These are phyloP conservation scores for Lodderomyces elongisporus DNA, from an alignment of 1,139 yeast species.

Conservation along the genomic window DNA sequence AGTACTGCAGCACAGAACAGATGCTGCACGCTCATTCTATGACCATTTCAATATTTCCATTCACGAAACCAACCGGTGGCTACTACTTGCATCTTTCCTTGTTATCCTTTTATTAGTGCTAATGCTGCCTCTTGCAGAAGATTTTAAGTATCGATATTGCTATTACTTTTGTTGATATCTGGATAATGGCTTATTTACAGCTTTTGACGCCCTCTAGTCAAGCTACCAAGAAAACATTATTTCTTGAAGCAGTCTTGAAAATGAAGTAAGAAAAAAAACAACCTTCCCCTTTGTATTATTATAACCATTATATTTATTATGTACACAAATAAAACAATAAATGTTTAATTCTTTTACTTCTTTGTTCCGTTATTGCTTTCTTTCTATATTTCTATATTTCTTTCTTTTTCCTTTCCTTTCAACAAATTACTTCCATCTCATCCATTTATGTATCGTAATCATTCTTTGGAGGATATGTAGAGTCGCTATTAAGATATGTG, in stretches of 20 bases:
- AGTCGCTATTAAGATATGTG: conserved; percentile 80
- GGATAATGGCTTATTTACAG: no score
- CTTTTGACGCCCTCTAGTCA: no score
- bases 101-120: conserved; percentile 12
- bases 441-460: conserved; percentile 74
- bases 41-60: no score
- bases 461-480: conserved; percentile 77
- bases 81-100: conserved; percentile 2
- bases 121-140: conserved; percentile 22
- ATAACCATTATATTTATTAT: conserved; percentile 2
- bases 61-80: no score
- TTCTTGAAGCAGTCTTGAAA: no score
- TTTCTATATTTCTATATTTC: neutral
- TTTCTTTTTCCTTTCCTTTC: neutral
- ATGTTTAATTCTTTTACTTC: no score
- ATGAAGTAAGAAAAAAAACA: no score
- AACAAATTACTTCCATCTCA: neutral
- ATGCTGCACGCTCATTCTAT: no score
- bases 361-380: neutral
- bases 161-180: conserved; percentile 31
- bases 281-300: conserved; percentile 1
- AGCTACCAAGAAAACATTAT: no score
- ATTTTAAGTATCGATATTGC: conserved; percentile 32
- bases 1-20: neutral
- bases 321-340: neutral